Evolutionary conservation across 805 yeast genomes (phyloP).

Genomic region (Yamadazyma paraphyllophila): DNA sequence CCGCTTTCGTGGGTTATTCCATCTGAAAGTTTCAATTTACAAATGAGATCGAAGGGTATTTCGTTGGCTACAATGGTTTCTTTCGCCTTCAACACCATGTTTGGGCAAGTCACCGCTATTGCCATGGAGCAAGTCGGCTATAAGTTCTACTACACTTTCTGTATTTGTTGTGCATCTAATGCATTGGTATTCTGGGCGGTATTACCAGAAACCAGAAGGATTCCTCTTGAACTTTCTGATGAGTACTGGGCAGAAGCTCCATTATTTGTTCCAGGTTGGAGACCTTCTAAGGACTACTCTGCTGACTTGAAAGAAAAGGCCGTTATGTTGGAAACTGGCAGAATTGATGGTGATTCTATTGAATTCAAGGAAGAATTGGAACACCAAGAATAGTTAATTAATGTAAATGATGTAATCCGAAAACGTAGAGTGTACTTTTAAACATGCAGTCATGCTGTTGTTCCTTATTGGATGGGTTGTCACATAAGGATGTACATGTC

Average conservation of each 20-base stretch:
- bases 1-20: conserved; percentile 41
- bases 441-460: no score
- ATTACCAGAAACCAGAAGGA: conserved; percentile 29
- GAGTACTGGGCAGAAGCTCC: conserved; percentile 16
- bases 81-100: conserved; percentile 32
- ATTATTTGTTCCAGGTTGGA: conserved; percentile 16
- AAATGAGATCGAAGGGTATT: conserved; percentile 38
- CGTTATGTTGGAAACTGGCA: conserved; percentile 11
- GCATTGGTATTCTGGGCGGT: conserved; percentile 30
- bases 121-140: conserved; percentile 25
- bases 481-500: no score
- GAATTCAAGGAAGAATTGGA: conserved; percentile 24
- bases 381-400: conserved; percentile 11
- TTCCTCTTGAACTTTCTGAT: conserved; percentile 17
- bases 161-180: conserved; percentile 22
- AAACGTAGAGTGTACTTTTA: no score
- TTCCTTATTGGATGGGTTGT: no score
- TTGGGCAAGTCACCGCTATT: conserved; percentile 28
- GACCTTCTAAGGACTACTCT: conserved; percentile 13
- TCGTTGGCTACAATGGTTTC: conserved; percentile 27
- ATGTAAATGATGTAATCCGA: background rate
- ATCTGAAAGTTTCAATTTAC: conserved; percentile 37
- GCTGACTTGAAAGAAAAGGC: conserved; percentile 15
- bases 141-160: conserved; percentile 20
- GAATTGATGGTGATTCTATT: conserved; percentile 33